Evolutionary conservation across 2,329 filamentous ascomycete genomes (phyloP), one percentile per base, ranked within the genome.

Genomic region (Pleomassaria siparia): DNA sequence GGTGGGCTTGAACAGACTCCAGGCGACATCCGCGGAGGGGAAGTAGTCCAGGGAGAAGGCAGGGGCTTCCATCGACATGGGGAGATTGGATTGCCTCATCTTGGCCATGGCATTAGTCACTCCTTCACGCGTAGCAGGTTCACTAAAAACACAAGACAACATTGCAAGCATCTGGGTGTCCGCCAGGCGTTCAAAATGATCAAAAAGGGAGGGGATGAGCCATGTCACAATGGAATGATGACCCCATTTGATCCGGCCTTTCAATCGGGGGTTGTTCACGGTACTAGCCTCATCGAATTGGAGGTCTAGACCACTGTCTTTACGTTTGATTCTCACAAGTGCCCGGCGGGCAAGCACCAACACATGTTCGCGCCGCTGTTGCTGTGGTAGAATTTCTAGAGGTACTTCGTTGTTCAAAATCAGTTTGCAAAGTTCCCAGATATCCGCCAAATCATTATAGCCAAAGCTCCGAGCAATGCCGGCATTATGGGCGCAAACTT

Each of bases 401-500:
- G 87, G 88, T 22, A 91, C 85, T 36, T 89, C 84, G 56, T 88
- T 87, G 55, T 85, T 84, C 37, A 97, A 74, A 5, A 97, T 77
- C 48, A 96, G 76, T 15, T 83, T 86, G 45, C 90, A 78, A 55
- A 96, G 86, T 40, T 82, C 83, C 94, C 94, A 99, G 6, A 95
- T 82, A 57, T 90, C 83, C 21, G 87, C 86, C 24, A 95, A 72
- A 54, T 96, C 89, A 12, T 77, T 69, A 53, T 83, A 81, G 4
- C 86, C 88, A 56, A 87, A 80, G 53, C 83, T 85, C 56, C 84
- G 79, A 8, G 92, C 91, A 37, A 95, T 84, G 1, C 74, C 73
- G 8, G 91, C 89, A 67, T 99, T 99, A 60, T 95, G 87, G 36
- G 82, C 78, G 69, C 92, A 97, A 3, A 96, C 84, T 29, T 87